phyloP scores from a whole-genome alignment of 2,329 filamentous ascomycete species.

The Grosmannia huntii region DNA sequence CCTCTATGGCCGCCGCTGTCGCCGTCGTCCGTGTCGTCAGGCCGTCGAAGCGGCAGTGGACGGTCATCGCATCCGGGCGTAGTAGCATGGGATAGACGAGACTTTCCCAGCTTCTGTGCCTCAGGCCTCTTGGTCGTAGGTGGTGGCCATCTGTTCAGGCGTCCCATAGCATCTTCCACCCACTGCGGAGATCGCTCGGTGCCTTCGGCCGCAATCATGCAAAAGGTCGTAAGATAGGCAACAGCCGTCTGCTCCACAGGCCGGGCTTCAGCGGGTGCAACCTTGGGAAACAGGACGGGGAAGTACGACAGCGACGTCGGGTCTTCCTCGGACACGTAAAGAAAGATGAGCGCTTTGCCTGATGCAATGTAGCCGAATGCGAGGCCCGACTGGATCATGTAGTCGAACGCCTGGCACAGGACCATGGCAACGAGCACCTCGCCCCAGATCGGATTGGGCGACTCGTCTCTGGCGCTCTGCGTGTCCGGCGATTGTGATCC shows the following conservation, averaged over 20 bases:
- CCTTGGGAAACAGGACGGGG: neutral
- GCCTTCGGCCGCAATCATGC: neutral
- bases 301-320: neutral
- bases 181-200: neutral
- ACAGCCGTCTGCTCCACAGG: neutral
- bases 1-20: neutral
- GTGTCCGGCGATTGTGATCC: too few relatives aligned
- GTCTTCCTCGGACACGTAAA: neutral
- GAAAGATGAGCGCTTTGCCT: neutral
- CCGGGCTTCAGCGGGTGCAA: too few relatives aligned
- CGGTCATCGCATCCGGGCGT: neutral
- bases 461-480: neutral
- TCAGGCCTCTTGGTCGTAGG: too few relatives aligned
- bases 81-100: neutral
- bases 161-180: neutral
- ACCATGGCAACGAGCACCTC: conserved; percentile 1
- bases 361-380: neutral
- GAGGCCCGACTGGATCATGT: conserved; percentile 1
- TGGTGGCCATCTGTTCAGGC: neutral
- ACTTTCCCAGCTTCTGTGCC: too few relatives aligned
- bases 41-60: neutral
- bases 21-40: too few relatives aligned
- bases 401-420: conserved; percentile 3
- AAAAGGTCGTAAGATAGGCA: neutral
- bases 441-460: neutral